Evolutionary conservation across 108 stramenopile species (phyloP), one percentile per base, ranked within the genome.

Genomic region (Skeletonema menzelii): DNA sequence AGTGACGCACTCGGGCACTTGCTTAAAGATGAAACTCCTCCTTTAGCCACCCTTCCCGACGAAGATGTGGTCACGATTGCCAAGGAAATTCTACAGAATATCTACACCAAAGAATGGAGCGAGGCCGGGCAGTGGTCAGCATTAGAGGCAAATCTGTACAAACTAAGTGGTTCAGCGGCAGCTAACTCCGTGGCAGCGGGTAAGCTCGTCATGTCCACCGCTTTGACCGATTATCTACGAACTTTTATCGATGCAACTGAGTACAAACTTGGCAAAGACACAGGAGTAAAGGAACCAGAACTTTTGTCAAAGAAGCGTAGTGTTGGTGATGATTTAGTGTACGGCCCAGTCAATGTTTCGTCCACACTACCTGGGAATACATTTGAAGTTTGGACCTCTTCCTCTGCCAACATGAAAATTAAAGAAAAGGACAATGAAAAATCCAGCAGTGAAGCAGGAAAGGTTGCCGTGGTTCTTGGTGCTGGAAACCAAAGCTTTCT

Each of bases 401-500:
- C 37, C 11, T 26, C 24, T 14, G 27, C 24, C n/a, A 15, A 49
- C 0, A 8, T 15, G 4, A 20, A 49, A 15, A 5, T 6, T 5
- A 22, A 46, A 3, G 55, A 28, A 10, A 7, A 63, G 28, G 32
- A 34, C 15, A 20, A 15, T 11, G 65, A 20, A 26, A 30, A 19
- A 8, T n/a, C 27, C 22, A 40, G 0, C 7, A 8, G 5, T 49
- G 47, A 20, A 20, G 20, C 4, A 15, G 27, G 24, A 5, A 10
- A 61, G 27, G 28, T 69, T 28, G 59, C 35, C 1, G 69, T 75
- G 1, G 68, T 75, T 14, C 74, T 75, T 1, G 58, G 69, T 35
- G 74, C 74, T 28, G 74, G 74, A n/a, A 75, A 75, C 17, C 69
- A 75, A 27, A 58, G 17, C 24, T 24, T 70, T n/a, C 59, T 70